Evolutionary conservation across 1,284 basidiomycete species (phyloP).

Genomic region (Puccinia coronata): DNA sequence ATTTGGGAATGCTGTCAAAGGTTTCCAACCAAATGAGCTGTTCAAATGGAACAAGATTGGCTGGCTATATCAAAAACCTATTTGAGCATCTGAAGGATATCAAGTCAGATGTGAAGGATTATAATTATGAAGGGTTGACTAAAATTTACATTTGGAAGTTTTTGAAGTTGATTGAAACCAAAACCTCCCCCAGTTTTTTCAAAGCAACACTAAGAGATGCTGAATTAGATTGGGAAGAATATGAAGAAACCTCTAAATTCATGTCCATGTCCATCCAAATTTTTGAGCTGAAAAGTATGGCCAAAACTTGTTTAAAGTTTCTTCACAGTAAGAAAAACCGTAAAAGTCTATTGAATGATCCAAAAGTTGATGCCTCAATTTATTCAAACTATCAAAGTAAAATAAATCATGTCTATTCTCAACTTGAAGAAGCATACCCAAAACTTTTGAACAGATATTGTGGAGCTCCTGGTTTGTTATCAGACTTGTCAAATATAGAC

Average conservation of each 20-base stretch:
- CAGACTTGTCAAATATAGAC: background rate
- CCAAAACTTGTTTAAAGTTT: background rate
- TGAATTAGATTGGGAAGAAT: background rate
- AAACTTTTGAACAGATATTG: background rate
- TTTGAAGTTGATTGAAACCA: background rate
- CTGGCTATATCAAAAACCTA: background rate
- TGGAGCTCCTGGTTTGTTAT: background rate
- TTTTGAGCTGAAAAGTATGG: background rate
- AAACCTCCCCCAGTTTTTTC: background rate
- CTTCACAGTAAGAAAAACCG: background rate
- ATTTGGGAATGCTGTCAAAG: background rate
- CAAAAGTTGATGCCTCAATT: background rate
- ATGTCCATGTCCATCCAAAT: background rate
- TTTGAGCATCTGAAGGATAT: background rate
- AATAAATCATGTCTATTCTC: background rate
- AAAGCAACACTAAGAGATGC: background rate
- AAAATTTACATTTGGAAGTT: background rate
- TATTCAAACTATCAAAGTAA: background rate
- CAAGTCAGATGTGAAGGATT: background rate
- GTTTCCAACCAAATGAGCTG: background rate
- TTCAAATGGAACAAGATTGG: background rate
- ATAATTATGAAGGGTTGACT: background rate
- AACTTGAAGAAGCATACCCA: background rate
- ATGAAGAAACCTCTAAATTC: background rate
- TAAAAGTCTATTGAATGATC: background rate